Evolutionary conservation across 192 early-diverging fungal genomes (phyloP).

Genomic region (Funneliformis mosseae): DNA sequence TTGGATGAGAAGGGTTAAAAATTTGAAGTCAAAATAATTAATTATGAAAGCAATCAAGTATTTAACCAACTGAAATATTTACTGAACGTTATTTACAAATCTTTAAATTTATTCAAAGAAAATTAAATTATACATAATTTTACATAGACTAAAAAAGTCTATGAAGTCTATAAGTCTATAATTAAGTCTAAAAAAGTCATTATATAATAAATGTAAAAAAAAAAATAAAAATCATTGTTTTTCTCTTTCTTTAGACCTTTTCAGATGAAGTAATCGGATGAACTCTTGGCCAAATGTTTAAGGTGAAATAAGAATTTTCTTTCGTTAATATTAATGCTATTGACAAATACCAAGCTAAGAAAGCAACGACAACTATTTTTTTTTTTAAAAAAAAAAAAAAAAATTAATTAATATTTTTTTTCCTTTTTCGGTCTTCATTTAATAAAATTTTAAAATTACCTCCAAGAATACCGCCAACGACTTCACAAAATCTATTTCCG

Average conservation of each 20-base stretch:
- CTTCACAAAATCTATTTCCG: constrained; percentile 33
- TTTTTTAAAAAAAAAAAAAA: neutral
- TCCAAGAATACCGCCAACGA: constrained; percentile 68
- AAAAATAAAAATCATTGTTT: no score
- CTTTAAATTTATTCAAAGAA: no score
- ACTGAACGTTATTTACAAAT: no score
- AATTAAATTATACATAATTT: no score
- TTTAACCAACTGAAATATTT: no score
- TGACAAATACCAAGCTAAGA: constrained; percentile 76
- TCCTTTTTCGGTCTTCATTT: neutral
- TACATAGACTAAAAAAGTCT: no score
- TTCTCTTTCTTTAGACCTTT: neutral
- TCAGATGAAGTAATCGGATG: neutral
- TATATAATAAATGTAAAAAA: no score
- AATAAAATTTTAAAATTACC: neutral
- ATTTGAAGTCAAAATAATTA: no score
- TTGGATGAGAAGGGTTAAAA: no score
- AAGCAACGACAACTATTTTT: constrained; percentile 61
- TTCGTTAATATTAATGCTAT: constrained; percentile 57
- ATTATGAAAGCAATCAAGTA: no score
- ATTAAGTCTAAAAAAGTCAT: no score
- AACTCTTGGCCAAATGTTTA: constrained; percentile 39
- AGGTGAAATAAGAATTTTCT: constrained; percentile 51
- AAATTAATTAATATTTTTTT: neutral
- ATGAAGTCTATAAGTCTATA: no score